Percentiles rank a stretch among this genome's conserved stretches.
phyloP scores from a whole-genome alignment of 2,329 filamentous ascomycete species.

The Aspergillus latus region DNA sequence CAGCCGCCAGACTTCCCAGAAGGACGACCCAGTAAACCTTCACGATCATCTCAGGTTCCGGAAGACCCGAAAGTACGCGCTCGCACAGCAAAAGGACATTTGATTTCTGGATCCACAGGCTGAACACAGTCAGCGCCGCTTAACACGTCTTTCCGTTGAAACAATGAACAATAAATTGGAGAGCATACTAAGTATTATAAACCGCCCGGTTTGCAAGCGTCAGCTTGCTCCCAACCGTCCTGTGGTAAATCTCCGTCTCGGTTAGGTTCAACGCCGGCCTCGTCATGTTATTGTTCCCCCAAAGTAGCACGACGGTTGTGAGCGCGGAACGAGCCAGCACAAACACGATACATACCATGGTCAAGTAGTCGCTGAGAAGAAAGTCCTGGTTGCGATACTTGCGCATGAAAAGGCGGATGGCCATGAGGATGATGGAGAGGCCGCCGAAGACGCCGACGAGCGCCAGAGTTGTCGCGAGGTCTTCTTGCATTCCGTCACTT shows the following conservation, averaged over 20 bases:
- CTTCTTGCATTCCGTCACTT: conserved; percentile 2
- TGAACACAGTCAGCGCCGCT: not conserved
- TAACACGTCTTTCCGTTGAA: no score
- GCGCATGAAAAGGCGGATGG: conserved; percentile 14
- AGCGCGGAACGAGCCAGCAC: conserved; percentile 8
- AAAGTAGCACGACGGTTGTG: conserved; percentile 5
- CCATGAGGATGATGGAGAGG: conserved; percentile 14
- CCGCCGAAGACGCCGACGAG: conserved; percentile 10
- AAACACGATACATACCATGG: conserved; percentile 11
- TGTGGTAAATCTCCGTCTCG: conserved; percentile 1
- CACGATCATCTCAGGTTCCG: conserved; percentile 14
- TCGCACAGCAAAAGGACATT: conserved; percentile 15
- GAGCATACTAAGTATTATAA: conserved; percentile 13
- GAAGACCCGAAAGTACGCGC: conserved; percentile 13
- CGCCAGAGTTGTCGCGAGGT: conserved; percentile 1
- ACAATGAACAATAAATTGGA: no score
- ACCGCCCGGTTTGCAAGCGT: conserved; percentile 1
- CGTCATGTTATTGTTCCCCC: conserved; percentile 10
- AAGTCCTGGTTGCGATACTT: conserved; percentile 13
- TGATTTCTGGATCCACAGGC: conserved; percentile 17
- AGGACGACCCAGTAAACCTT: conserved; percentile 12
- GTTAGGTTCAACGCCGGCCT: not conserved
- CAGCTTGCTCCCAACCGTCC: conserved; percentile 10
- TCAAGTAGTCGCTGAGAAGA: conserved; percentile 16
- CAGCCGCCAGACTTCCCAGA: not conserved